Conservation (phyloP, 2,329 filamentous ascomycete genomes). For the Acephala macrosclerotiorum region DNA sequence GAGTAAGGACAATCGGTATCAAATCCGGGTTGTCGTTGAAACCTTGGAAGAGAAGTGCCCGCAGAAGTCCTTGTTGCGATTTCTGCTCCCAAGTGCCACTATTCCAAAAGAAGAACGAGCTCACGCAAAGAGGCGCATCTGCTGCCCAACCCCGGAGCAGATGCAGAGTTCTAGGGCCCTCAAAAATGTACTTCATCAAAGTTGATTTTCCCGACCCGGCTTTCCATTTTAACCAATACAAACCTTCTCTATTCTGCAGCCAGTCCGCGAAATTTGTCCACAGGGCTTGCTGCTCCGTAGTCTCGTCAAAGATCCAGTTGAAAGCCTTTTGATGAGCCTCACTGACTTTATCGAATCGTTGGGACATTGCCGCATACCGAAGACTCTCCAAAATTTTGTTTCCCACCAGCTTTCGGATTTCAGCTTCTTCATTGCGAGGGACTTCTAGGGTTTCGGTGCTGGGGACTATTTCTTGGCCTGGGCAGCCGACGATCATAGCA, state of each 20-base stretch:
- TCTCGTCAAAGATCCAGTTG: not conserved
- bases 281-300: not conserved
- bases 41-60: not conserved
- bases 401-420: not conserved
- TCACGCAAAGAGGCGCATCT: not conserved
- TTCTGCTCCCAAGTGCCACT: not conserved
- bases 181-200: constrained; percentile 1
- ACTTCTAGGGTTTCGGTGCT: too few species aligned
- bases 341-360: not conserved
- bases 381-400: not conserved
- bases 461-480: too few species aligned
- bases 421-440: too few species aligned
- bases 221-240: constrained; percentile 4
- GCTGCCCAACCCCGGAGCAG: not conserved
- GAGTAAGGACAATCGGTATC: not conserved
- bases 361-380: not conserved
- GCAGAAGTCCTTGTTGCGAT: not conserved
- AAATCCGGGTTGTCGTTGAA: not conserved
- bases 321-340: not conserved
- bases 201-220: constrained; percentile 8
- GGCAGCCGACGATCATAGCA: too few species aligned
- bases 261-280: not conserved
- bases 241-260: not conserved
- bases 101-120: constrained; percentile 5
- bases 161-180: too few species aligned